Percentiles rank a stretch among this genome's conserved stretches.
Evolutionary conservation across 164 flowering plant species (phyloP).

Genomic region (Nymphaea thermarum): DNA sequence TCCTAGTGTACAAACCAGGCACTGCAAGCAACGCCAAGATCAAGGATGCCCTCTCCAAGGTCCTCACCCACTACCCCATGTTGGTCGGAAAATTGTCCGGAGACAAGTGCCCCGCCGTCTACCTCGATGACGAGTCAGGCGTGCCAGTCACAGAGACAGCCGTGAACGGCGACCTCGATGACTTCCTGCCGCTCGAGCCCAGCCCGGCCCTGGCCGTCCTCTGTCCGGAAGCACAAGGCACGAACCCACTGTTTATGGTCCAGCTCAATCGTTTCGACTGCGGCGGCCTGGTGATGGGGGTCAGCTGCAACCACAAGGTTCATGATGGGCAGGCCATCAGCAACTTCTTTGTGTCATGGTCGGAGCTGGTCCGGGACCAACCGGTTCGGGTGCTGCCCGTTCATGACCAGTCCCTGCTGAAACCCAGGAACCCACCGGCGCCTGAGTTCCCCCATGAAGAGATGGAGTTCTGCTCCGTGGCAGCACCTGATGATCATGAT

Average conservation of each 20-base stretch:
- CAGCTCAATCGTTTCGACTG: conserved; percentile 7
- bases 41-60: conserved; percentile 13
- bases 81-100: conserved; percentile 11
- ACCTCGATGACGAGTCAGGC: conserved; percentile 9
- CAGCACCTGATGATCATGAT: not conserved
- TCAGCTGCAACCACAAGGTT: conserved; percentile 3
- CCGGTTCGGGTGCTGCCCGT: not conserved
- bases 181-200: conserved; percentile 13
- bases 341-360: conserved; percentile 7
- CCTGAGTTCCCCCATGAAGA: not conserved
- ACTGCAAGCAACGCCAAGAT: conserved; percentile 13
- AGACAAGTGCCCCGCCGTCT: conserved; percentile 1
- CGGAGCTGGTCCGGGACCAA: not conserved
- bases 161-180: conserved; percentile 5
- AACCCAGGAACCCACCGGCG: conserved; percentile 6
- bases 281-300: conserved; percentile 8
- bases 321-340: conserved; percentile 10
- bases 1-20: conserved; percentile 10
- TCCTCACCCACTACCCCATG: conserved; percentile 10
- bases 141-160: conserved; percentile 9
- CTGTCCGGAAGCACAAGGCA: conserved; percentile 5
- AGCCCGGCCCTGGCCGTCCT: conserved; percentile 6
- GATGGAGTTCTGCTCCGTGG: conserved; percentile 2
- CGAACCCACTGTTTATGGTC: conserved; percentile 1
- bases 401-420: conserved; percentile 1